Conservation (phyloP, 495 filamentous ascomycete genomes). For the Chlorociboria aeruginascens region DNA sequence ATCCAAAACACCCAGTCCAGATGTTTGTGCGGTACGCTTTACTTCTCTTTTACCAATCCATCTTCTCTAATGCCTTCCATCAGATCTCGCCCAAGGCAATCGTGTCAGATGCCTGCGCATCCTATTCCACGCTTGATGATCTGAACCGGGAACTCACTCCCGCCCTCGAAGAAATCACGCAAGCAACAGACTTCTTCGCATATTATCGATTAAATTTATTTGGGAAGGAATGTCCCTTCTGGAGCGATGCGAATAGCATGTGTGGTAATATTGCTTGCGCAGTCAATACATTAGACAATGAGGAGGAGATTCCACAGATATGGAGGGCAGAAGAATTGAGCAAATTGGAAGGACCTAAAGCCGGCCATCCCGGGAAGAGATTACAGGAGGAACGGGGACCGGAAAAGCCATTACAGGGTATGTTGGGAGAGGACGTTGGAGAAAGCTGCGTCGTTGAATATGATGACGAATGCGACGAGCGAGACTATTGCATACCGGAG, state of each 20-base stretch:
- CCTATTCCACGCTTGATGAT: slow-evolving; percentile 76
- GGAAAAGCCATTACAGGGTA: slow-evolving; percentile 63
- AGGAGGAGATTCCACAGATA: slow-evolving; percentile 81
- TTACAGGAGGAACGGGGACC: slow-evolving; percentile 55
- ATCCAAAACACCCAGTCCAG: slow-evolving; percentile 28
- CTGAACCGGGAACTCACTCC: slow-evolving; percentile 71
- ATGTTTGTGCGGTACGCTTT: slow-evolving; percentile 54
- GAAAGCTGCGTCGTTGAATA: slow-evolving; percentile 96
- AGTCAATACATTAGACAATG: slow-evolving; percentile 91
- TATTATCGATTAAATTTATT: slow-evolving; percentile 97
- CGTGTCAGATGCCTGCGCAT: slow-evolving; percentile 81
- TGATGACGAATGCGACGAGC: slow-evolving; percentile 94
- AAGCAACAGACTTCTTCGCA: slow-evolving; percentile 90
- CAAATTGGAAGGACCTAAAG: slow-evolving; percentile 85
- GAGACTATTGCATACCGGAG: slow-evolving; percentile 94
- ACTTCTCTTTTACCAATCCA: slow-evolving; percentile 13
- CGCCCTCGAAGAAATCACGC: slow-evolving; percentile 69
- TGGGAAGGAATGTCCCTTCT: slow-evolving; percentile 90
- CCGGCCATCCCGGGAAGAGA: slow-evolving; percentile 69
- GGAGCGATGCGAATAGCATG: slow-evolving; percentile 85
- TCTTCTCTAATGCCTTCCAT: slow-evolving; percentile 14
- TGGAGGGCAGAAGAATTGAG: slow-evolving; percentile 90
- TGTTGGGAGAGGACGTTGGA: slow-evolving; percentile 73
- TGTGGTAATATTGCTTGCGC: slow-evolving; percentile 96
- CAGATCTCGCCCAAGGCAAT: slow-evolving; percentile 44